Evolutionary conservation across 2,329 filamentous ascomycete genomes (phyloP).

Genomic region (Albifimbria verrucaria): DNA sequence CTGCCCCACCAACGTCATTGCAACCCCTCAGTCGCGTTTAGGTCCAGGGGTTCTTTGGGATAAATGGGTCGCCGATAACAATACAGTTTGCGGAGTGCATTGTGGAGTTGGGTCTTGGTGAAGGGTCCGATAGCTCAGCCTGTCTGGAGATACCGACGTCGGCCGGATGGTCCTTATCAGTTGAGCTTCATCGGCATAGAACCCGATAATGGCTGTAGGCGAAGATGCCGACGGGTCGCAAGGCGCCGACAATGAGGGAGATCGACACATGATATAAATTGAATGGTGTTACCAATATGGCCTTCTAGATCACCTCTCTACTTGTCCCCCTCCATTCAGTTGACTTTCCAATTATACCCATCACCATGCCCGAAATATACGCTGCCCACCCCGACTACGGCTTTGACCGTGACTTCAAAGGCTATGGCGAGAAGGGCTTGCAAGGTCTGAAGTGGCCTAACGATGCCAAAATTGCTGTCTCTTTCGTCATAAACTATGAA

Average conservation of each 20-base stretch:
- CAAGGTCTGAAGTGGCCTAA: slow-evolving; percentile 34
- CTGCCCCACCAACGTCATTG: too few species aligned
- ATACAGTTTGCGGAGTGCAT: too few species aligned
- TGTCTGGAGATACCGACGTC: too few species aligned
- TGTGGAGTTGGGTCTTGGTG: too few species aligned
- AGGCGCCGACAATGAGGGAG: not conserved
- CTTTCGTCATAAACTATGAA: slow-evolving; percentile 37
- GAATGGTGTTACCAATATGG: not conserved
- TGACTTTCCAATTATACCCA: not conserved
- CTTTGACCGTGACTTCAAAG: slow-evolving; percentile 29
- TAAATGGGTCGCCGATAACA: too few species aligned
- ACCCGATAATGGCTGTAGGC: too few species aligned
- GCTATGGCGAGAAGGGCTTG: slow-evolving; percentile 37
- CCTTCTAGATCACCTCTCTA: not conserved
- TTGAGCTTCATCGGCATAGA: not conserved
- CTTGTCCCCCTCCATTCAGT: not conserved
- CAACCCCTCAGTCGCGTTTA: too few species aligned
- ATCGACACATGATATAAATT: not conserved
- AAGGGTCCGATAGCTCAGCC: too few species aligned
- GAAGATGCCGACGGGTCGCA: not conserved
- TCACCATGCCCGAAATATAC: slow-evolving; percentile 22
- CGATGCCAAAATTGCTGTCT: slow-evolving; percentile 38
- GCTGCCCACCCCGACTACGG: slow-evolving; percentile 24
- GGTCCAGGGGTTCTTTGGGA: too few species aligned
- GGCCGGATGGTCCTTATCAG: too few species aligned